Conservation (phyloP, 108 stramenopile species). For the Cyclotella choctawhatcheeana region DNA sequence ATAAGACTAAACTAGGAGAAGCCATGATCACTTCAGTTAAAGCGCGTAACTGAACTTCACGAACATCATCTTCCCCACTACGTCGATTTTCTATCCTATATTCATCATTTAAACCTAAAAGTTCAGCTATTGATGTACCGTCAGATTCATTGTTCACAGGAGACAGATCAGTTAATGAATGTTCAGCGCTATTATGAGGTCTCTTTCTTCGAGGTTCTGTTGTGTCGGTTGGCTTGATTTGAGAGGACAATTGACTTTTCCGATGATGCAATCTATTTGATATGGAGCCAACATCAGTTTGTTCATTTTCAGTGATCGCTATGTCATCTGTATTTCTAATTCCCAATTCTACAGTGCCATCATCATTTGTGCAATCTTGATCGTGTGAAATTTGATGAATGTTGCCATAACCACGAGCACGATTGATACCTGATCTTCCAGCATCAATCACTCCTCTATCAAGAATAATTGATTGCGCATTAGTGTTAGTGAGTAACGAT, state of each 20-base stretch:
- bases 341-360: not conserved
- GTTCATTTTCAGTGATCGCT: not conserved
- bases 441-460: constrained; percentile 31
- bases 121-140: constrained; percentile 36
- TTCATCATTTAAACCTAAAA: constrained; percentile 46
- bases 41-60: constrained; percentile 80
- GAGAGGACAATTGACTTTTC: not conserved
- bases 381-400: not conserved
- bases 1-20: constrained; percentile 69
- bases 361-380: not conserved
- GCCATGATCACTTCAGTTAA: constrained; percentile 78
- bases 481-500: no score
- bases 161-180: not conserved
- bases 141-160: constrained; percentile 18
- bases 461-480: no score
- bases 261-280: constrained; percentile 7
- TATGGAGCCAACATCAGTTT: not conserved
- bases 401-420: constrained; percentile 30
- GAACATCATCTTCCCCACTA: constrained; percentile 56
- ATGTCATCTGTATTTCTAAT: not conserved
- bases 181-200: not conserved
- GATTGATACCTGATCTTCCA: constrained; percentile 41
- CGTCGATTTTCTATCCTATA: constrained; percentile 26
- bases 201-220: not conserved
- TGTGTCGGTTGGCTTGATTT: not conserved